Base-by-base conservation (phyloP, 2,329 filamentous ascomycete species). In the Fusarium pininemorale region DNA sequence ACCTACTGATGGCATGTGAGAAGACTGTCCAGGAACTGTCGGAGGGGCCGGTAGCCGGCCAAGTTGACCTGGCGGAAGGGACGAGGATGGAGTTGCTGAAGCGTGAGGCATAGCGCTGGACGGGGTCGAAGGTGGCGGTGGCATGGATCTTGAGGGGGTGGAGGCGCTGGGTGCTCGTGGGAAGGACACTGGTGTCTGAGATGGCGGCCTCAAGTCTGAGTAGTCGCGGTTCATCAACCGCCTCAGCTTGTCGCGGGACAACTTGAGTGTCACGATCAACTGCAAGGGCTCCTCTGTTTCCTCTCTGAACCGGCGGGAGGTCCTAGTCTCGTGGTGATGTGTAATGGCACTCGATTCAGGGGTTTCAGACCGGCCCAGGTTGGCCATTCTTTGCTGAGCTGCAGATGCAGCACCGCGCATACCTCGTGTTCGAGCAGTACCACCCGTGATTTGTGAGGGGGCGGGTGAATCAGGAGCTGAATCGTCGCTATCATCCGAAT, bases 401-500 rank as follows among this genome's bases (percentile, higher is more conserved):
- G 92, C 93, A 32, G 91, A 92, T 22, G 96, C 96, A 22, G 96
- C 96, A 60, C 94, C 95, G 64, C 96, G 92, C 90, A 98, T 95
- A 55, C 93, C 93, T 80, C 96, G 90, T 14, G 95, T 98, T 72
- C 96, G 90, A 42, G 95, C 92, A 4, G 95, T 98, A 51, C 94
- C 94, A 55, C 88, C 85, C 42, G 90, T 87, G 51, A 95, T 84
- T 72, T 93, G 90, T 12, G 92, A 90, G 42, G 93, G 88, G 5
- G 93, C 93, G 6, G 95, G 95, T n/a, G 95, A 98, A 68, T 97
- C 95, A 24, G 93, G 90, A 3, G 88, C 90, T 2, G 94, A 97
- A 66, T 97, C 94, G 64, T 98, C 96, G 80, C 94, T 97, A 35
- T 98, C 95, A 55, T 96, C 94, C 3, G 96, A 96, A 62, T 98